Base-by-base conservation (phyloP, 1,284 basidiomycete genomes). In the Coniferiporia weirii region DNA sequence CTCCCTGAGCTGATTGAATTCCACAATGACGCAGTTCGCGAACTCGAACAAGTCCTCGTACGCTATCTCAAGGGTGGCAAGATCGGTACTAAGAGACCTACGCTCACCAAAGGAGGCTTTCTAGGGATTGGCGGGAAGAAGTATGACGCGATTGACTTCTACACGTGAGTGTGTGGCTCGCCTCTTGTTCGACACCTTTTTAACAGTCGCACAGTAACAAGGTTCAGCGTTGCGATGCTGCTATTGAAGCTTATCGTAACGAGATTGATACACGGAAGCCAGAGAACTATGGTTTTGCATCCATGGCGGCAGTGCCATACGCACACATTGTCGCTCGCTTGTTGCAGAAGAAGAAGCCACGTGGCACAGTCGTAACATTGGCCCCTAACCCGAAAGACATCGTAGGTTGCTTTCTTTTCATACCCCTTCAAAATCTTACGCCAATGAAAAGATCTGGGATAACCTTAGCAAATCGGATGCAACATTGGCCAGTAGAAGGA, bases 281-380 rank as follows among this genome's bases (percentile, higher is more conserved):
- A 1, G 93, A 96, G 73, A 91, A 84, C 69, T 96, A 95, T 71
- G 95, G 93, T 13, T 96, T 96, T 70, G 93, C 94, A 2, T 94
- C 92, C 20, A 91, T 97, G 85, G 93, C 91, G 54, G 88, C 93
- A 0, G 90, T 97, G 9, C 87, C 92, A 0, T 95, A 94, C 67
- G 93, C 95, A 0, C 92, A 95, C 66, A 80, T 89, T 50, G 91
- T 93, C 12, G 91, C 89, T 1, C 83, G 84, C 64, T 75, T 85
- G 63, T 76, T 94, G 45, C 71, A 73, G 47, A 73, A 74, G 60
- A 93, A 93, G 69, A 81, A 80, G 63, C 83, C 88, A 4, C 88
- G 87, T 66, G 89, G 89, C 7, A 83, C 89, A 0, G 75, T 76
- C 8, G 83, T 94, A 56, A 71, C 76, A 13, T 74, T 93, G 51